These are phyloP conservation scores for Cystoisospora suis DNA, from an alignment of 169 alveolate species.

Conservation along the genomic window DNA sequence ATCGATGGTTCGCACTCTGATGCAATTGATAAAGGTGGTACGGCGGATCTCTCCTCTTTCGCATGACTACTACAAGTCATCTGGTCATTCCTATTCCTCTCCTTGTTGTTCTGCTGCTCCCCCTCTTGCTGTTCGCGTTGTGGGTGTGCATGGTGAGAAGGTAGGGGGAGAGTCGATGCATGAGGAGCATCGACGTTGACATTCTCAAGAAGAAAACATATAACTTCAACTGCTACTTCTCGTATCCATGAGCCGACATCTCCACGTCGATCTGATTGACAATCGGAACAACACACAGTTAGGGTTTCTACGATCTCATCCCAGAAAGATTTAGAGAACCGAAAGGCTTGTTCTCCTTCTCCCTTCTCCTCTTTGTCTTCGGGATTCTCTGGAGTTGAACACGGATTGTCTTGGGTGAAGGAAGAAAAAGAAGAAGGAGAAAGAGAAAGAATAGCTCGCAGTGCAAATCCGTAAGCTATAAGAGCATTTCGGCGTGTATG, in stretches of 20 bases:
- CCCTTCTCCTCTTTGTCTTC: not conserved
- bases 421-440: no score
- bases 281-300: slow-evolving; percentile 35
- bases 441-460: not conserved
- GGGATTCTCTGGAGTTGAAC: not conserved
- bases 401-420: not conserved
- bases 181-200: not conserved
- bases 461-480: slow-evolving; percentile 20
- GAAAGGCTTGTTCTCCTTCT: not conserved
- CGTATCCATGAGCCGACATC: slow-evolving; percentile 91
- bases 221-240: slow-evolving; percentile 83
- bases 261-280: slow-evolving; percentile 70
- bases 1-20: not conserved
- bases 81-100: not conserved
- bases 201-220: slow-evolving; percentile 44
- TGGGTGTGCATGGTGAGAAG: not conserved
- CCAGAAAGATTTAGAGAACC: slow-evolving; percentile 22
- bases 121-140: not conserved
- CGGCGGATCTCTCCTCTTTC: not conserved
- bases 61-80: not conserved
- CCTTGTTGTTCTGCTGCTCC: slow-evolving; percentile 22
- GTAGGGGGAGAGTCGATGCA: not conserved
- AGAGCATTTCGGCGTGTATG: slow-evolving; percentile 48
- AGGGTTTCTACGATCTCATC: slow-evolving; percentile 16
- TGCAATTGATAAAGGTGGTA: not conserved